phyloP scores from a whole-genome alignment of 352 stramenopile species.

The Globisporangium rhizosaccharum region DNA sequence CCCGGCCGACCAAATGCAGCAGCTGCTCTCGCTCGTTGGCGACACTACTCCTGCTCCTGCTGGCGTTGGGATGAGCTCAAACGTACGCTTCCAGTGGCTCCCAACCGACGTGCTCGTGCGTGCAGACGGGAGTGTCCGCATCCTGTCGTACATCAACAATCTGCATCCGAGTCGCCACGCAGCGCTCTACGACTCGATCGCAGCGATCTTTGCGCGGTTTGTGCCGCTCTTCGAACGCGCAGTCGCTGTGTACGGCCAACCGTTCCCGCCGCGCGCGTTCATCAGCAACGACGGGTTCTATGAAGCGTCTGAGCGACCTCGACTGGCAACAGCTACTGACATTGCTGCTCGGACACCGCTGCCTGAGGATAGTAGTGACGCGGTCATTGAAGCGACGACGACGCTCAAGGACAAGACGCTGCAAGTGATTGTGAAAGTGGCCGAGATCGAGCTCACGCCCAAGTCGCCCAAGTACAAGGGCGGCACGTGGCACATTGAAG shows the following conservation, averaged over 20 bases:
- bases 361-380: too few species aligned
- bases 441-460: conserved; percentile 39
- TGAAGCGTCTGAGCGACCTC: conserved; percentile 10
- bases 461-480: conserved; percentile 31
- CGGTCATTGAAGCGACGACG: not conserved
- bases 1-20: conserved; percentile 25
- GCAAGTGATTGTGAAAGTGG: conserved; percentile 49
- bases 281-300: conserved; percentile 7
- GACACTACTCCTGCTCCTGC: too few species aligned
- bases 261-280: not conserved
- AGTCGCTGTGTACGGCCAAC: conserved; percentile 2
- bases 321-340: not conserved
- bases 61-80: not conserved
- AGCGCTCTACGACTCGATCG: conserved; percentile 27
- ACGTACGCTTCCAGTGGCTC: conserved; percentile 34
- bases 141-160: conserved; percentile 53
- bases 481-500: conserved; percentile 47
- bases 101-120: conserved; percentile 25
- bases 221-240: conserved; percentile 34
- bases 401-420: conserved; percentile 19
- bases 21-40: not conserved
- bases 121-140: conserved; percentile 14
- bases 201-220: conserved; percentile 25
- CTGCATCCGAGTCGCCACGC: conserved; percentile 25
- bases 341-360: too few species aligned